Conservation (phyloP, 768 basidiomycete genomes). For the Mycena vitilis region DNA sequence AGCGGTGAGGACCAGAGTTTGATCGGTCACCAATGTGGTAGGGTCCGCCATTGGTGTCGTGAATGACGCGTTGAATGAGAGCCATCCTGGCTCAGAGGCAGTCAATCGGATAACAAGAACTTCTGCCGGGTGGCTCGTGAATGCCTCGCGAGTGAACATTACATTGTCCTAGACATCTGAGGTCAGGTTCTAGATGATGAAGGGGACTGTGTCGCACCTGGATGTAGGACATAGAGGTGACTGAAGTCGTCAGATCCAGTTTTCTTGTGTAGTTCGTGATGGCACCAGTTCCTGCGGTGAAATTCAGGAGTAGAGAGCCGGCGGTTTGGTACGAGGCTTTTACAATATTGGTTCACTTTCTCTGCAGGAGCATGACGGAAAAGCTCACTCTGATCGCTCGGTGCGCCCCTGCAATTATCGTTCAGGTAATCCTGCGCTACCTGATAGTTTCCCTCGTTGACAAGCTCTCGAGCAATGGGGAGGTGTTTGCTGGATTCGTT, state of each 20-base stretch:
- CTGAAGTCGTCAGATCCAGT: constrained; percentile 24
- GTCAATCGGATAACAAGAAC: constrained; percentile 12
- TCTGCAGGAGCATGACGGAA: neutral
- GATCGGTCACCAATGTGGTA: neutral
- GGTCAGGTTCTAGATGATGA: neutral
- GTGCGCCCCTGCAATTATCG: constrained; percentile 16
- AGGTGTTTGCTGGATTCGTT: constrained; percentile 14
- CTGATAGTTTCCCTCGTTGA: constrained; percentile 17
- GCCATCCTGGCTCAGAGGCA: constrained; percentile 6
- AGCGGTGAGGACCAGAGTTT: constrained; percentile 11
- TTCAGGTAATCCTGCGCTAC: constrained; percentile 25
- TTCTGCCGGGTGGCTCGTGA: constrained; percentile 26
- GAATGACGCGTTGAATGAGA: constrained; percentile 21
- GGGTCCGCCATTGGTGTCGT: constrained; percentile 11
- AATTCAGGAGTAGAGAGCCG: constrained; percentile 23
- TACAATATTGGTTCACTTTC: neutral
- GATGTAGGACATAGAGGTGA: constrained; percentile 13
- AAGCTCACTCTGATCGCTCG: constrained; percentile 14
- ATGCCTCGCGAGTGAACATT: constrained; percentile 16
- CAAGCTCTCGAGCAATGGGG: constrained; percentile 16
- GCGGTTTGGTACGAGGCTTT: constrained; percentile 20
- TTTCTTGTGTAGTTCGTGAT: constrained; percentile 22
- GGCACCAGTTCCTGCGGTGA: constrained; percentile 6
- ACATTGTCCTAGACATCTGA: constrained; percentile 10
- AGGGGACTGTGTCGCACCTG: neutral